Base-by-base conservation (phyloP, 352 stramenopile genomes). In the Phytopythium helicoides region DNA sequence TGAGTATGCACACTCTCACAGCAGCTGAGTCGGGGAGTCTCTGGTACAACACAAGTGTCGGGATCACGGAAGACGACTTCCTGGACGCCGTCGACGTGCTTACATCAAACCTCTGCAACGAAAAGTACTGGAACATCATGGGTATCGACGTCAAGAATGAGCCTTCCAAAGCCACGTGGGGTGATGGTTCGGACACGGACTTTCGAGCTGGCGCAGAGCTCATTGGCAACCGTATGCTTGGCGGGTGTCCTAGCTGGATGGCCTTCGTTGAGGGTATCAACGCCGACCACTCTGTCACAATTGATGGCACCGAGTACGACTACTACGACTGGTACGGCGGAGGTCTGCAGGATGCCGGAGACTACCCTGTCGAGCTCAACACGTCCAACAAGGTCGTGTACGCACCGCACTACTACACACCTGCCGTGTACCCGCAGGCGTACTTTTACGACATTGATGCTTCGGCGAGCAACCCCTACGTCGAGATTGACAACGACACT, bases 291-390 rank as follows among this genome's bases (percentile, higher is more conserved):
- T 74, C 47, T 14, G 60, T 87, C 38, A 79, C 61, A 11, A 66
- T 91, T 11, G 68, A 72, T 19, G 73, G 71, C 8, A 50, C 56
- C 16, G 52, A 73, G 38, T 66, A 81, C 3, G 59, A 60, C n/a
- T 93, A 93, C 60, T 89, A 85, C 54, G 80, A 93, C 46, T 93
- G 83, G 81, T 93, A 79, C 78, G 83, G 83, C 26, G 77, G 77
- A 40, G 81, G 83, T 5, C 60, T 93, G 0, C 81, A 93, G 52
- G 70, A 76, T 14, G 83, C 83, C 14, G 62, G 55, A 19, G 60
- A 68, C 9, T 56, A 38, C n/a, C 61, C 72, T 16, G 78, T 81
- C 1, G 55, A 76, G 47, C 74, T 93, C 52, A 63, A 61, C 7
- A 71, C 82, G 28, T 56, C 65, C 4, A 86, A 93, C 68, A 93